Conservation (phyloP, 345 rosid species). For the Populus tremula region DNA sequence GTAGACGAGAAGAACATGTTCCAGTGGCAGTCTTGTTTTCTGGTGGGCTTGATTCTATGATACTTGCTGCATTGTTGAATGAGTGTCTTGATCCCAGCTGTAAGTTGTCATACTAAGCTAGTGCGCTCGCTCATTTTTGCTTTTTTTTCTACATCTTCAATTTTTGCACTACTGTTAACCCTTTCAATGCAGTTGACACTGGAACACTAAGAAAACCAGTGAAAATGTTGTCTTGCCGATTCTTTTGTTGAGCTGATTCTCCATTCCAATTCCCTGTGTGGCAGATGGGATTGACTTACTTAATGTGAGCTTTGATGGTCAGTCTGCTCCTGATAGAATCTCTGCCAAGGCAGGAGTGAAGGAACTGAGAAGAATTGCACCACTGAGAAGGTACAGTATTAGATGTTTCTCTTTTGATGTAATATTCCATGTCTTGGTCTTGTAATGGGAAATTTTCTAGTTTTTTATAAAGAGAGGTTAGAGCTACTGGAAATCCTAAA, state of each 20-base stretch:
- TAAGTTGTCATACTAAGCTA: slow-evolving; percentile 29
- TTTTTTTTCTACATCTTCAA: too few relatives aligned
- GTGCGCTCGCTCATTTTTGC: too few relatives aligned
- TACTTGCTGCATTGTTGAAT: slow-evolving; percentile 79
- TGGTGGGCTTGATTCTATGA: slow-evolving; percentile 96
- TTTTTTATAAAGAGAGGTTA: background rate
- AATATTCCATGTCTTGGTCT: background rate
- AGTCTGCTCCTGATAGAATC: slow-evolving; percentile 87
- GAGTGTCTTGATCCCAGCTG: slow-evolving; percentile 71
- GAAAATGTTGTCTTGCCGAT: slow-evolving; percentile 3
- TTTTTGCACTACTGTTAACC: background rate
- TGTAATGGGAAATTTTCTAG: background rate
- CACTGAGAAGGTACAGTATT: slow-evolving; percentile 57
- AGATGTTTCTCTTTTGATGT: slow-evolving; percentile 2
- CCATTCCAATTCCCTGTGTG: slow-evolving; percentile 9
- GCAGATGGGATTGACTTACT: slow-evolving; percentile 88
- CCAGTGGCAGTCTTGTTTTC: slow-evolving; percentile 94
- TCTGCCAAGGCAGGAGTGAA: slow-evolving; percentile 67
- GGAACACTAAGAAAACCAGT: background rate
- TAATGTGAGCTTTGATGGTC: slow-evolving; percentile 87
- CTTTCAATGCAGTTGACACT: background rate
- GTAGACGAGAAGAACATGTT: slow-evolving; percentile 34
- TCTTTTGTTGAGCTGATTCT: slow-evolving; percentile 8
- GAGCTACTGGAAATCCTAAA: background rate
- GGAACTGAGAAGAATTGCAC: slow-evolving; percentile 72